A percentile compares a stretch with the other conserved stretches of the same genome.
Evolutionary conservation across 305 asterid species (phyloP).

Genomic region (Fraxinus sp.): DNA sequence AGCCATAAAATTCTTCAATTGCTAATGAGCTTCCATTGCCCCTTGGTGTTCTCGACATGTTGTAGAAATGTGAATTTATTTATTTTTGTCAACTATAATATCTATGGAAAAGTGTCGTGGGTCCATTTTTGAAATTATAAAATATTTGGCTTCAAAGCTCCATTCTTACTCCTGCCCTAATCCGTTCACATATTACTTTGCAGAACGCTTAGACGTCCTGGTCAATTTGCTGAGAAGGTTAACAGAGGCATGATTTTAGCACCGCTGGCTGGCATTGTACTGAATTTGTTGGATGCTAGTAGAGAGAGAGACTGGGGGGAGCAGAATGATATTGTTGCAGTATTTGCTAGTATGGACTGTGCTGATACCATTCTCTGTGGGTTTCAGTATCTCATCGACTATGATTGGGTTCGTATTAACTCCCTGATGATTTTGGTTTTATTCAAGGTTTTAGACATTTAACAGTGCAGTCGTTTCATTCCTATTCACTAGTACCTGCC

Average conservation of each 20-base stretch:
- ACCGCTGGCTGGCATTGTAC: slow-evolving; percentile 87
- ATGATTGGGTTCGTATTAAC: slow-evolving; percentile 71
- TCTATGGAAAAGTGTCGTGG: not conserved
- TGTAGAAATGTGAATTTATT: not conserved
- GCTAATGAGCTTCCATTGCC: not conserved
- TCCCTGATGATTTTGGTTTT: not conserved
- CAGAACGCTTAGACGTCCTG: slow-evolving; percentile 77
- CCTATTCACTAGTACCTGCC: not conserved
- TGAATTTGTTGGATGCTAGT: slow-evolving; percentile 69
- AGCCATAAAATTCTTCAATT: not conserved
- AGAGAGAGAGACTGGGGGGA: slow-evolving; percentile 32
- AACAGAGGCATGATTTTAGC: slow-evolving; percentile 83
- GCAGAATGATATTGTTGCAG: slow-evolving; percentile 62
- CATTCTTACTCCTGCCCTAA: slow-evolving; percentile 14
- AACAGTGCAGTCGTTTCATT: not conserved
- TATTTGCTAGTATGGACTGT: slow-evolving; percentile 88
- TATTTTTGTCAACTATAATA: not conserved
- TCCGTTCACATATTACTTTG: slow-evolving; percentile 11
- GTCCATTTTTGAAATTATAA: not conserved
- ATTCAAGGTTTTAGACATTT: not conserved
- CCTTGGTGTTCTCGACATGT: not conserved
- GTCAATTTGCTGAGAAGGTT: slow-evolving; percentile 71
- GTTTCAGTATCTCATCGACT: slow-evolving; percentile 69
- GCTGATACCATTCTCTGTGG: slow-evolving; percentile 72
- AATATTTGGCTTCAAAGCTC: slow-evolving; percentile 2